Evolutionary conservation across 2,329 filamentous ascomycete genomes (phyloP).

Genomic region (Clonostachys rosea): DNA sequence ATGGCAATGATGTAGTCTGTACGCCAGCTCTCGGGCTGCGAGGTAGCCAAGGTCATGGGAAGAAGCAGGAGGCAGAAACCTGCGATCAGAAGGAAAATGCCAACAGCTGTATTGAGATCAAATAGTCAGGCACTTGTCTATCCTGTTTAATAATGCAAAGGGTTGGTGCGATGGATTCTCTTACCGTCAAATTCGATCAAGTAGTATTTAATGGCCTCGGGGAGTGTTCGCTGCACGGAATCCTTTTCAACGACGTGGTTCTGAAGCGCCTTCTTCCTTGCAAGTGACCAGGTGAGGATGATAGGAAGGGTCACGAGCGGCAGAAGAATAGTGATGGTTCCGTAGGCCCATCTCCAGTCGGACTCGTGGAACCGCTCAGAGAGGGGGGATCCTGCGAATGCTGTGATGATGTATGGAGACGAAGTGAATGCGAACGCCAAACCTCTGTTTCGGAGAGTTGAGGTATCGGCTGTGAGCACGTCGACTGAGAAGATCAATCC

Average conservation of each 20-base stretch:
- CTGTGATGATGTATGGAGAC: conserved; percentile 26
- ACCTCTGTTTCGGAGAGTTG: conserved; percentile 16
- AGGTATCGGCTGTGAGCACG: conserved; percentile 61
- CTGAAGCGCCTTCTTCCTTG: too few species aligned
- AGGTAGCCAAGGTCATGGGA: conserved; percentile 49
- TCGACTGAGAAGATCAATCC: conserved; percentile 54
- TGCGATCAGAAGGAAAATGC: conserved; percentile 45
- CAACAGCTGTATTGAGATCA: conserved; percentile 20
- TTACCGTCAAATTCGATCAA: too few species aligned
- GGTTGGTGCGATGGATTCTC: too few species aligned
- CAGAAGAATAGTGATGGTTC: conserved; percentile 51
- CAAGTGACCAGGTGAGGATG: background rate
- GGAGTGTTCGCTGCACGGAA: too few species aligned
- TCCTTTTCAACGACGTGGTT: too few species aligned
- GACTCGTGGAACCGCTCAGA: conserved; percentile 11
- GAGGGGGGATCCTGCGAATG: conserved; percentile 17
- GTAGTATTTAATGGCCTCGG: too few species aligned
- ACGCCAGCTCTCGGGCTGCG: conserved; percentile 39
- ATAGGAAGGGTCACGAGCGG: conserved; percentile 27
- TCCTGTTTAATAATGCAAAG: too few species aligned
- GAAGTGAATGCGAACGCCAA: conserved; percentile 20
- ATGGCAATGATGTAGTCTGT: conserved; percentile 46
- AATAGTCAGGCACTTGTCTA: too few species aligned
- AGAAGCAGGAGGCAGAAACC: conserved; percentile 56
- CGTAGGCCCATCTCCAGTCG: conserved; percentile 33